Percentiles rank a stretch among this genome's conserved stretches.
Evolutionary conservation across 2,329 filamentous ascomycete species (phyloP).

Genomic region (Byssoonygena ceratinophila): DNA sequence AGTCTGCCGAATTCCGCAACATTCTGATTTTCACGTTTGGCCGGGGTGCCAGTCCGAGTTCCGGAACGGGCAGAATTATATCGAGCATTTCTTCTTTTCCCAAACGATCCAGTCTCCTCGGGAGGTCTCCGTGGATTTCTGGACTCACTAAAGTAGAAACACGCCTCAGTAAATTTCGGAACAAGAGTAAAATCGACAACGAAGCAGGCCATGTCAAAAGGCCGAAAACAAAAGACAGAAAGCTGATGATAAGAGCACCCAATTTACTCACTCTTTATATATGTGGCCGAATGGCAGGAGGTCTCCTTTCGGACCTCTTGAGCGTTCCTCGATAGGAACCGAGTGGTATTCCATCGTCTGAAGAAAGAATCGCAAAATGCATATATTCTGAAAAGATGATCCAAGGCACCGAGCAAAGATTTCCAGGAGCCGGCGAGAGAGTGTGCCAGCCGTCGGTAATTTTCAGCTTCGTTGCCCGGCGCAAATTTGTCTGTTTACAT

Average conservation of each 20-base stretch:
- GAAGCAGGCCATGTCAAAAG: too few species aligned
- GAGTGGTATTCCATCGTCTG: conserved; percentile 52
- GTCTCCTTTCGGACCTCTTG: conserved; percentile 48
- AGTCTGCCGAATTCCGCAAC: conserved; percentile 40
- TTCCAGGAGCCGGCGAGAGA: not conserved
- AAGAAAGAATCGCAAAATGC: not conserved
- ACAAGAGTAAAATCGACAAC: not conserved
- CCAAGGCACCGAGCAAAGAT: not conserved
- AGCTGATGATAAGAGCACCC: too few species aligned
- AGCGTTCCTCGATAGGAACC: conserved; percentile 53
- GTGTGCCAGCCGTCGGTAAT: too few species aligned
- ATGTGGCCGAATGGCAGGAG: conserved; percentile 54
- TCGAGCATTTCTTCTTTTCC: conserved; percentile 41
- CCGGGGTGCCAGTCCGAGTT: conserved; percentile 49
- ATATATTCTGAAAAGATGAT: not conserved
- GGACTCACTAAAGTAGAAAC: conserved; percentile 29
- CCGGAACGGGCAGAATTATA: conserved; percentile 39
- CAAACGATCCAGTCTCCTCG: conserved; percentile 54
- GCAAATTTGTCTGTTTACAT: conserved; percentile 3
- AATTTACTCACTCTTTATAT: conserved; percentile 46
- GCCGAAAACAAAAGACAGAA: not conserved
- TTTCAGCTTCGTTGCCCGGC: not conserved
- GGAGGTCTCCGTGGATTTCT: conserved; percentile 44
- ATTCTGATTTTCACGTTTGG: conserved; percentile 47
- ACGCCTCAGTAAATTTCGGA: not conserved